Conservation (phyloP, 2,329 filamentous ascomycete genomes). For the Dothiorella sarmentorum region DNA sequence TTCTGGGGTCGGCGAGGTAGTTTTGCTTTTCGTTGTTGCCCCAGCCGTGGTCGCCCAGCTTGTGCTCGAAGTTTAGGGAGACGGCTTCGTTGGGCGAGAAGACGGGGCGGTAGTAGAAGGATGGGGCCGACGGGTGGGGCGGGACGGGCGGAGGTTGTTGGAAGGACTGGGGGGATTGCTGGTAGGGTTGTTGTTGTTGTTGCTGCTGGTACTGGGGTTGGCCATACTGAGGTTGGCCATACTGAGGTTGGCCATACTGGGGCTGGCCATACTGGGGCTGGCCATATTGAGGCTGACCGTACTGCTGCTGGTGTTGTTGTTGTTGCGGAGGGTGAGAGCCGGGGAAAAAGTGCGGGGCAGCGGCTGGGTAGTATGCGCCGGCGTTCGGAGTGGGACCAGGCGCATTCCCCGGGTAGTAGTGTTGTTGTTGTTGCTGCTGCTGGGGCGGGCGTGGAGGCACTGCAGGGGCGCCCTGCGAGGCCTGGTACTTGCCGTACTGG, state of each 20-base stretch:
- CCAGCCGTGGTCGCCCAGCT: conserved; percentile 59
- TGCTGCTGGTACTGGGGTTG: conserved; percentile 15
- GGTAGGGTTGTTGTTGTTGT: conserved; percentile 24
- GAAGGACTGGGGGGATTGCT: conserved; percentile 27
- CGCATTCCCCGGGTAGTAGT: neutral
- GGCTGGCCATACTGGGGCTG: neutral
- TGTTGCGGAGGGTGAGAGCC: conserved; percentile 20
- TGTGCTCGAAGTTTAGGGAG: conserved; percentile 52
- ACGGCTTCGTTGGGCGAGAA: conserved; percentile 49
- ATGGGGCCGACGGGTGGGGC: conserved; percentile 25
- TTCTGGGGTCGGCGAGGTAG: conserved; percentile 50
- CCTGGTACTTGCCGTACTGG: conserved; percentile 17
- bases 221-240: conserved; percentile 25
- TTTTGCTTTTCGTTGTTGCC: conserved; percentile 60
- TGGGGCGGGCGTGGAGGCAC: neutral
- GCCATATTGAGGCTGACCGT: conserved; percentile 23
- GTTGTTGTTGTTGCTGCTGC: neutral
- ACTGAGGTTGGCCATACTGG: conserved; percentile 23
- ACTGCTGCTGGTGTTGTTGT: conserved; percentile 17
- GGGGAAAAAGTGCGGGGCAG: conserved; percentile 11
- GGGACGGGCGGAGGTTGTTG: conserved; percentile 29
- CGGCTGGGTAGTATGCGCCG: neutral
- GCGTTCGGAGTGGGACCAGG: neutral
- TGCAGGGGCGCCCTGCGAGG: neutral
- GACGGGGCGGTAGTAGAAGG: conserved; percentile 52